These are phyloP conservation scores for Trifolium repens DNA, from an alignment of 306 rosid species.

Conservation along the genomic window DNA sequence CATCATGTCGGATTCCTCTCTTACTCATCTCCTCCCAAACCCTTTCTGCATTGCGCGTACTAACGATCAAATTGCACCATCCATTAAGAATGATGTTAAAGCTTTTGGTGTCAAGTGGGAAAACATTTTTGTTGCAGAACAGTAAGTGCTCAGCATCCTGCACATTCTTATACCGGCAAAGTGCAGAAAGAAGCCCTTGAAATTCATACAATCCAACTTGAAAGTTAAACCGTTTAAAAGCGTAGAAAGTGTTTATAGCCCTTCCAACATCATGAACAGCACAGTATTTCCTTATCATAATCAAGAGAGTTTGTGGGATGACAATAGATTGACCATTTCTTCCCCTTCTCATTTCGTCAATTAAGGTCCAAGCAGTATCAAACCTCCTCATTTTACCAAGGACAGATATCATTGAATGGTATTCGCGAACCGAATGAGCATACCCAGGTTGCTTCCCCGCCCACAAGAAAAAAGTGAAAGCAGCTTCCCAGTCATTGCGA, in stretches of 20 bases:
- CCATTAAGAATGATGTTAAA: slow-evolving; percentile 89
- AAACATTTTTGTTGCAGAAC: slow-evolving; percentile 61
- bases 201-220: slow-evolving; percentile 67
- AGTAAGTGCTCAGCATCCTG: slow-evolving; percentile 79
- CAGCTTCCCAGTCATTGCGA: slow-evolving; percentile 88
- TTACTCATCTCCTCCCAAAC: slow-evolving; percentile 82
- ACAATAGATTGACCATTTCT: slow-evolving; percentile 57
- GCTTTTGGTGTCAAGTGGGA: slow-evolving; percentile 74
- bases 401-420: slow-evolving; percentile 81
- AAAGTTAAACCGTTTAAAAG: slow-evolving; percentile 62
- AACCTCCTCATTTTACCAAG: slow-evolving; percentile 90
- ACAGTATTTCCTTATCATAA: slow-evolving; percentile 80
- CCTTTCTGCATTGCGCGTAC: slow-evolving; percentile 68
- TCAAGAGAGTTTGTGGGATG: slow-evolving; percentile 72
- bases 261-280: slow-evolving; percentile 77
- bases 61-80: slow-evolving; percentile 78
- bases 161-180: slow-evolving; percentile 84
- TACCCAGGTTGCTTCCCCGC: slow-evolving; percentile 77
- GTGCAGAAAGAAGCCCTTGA: slow-evolving; percentile 85
- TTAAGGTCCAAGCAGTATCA: slow-evolving; percentile 83
- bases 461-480: slow-evolving; percentile 87
- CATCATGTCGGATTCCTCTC: slow-evolving; percentile 71
- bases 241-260: slow-evolving; percentile 78
- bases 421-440: slow-evolving; percentile 66
- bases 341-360: slow-evolving; percentile 74